Base-by-base conservation (phyloP, 2,329 filamentous ascomycete genomes). In the Ascochyta rabiei region DNA sequence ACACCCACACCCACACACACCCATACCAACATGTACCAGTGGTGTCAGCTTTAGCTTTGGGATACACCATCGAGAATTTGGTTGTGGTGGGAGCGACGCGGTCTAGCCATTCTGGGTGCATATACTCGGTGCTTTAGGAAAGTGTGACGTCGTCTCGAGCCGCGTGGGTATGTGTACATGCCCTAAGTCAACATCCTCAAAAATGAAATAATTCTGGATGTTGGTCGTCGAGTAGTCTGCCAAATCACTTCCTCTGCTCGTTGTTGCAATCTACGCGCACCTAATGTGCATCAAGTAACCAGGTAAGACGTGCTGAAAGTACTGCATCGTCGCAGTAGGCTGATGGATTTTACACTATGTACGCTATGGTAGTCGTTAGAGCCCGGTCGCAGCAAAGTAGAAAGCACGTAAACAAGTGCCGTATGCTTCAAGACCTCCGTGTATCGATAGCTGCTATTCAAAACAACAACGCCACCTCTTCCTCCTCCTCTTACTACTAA, bases 361-460 rank as follows among this genome's bases (percentile, higher is more conserved):
- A 56, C 44, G 48, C 54, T 62, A 62, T 56, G 51, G 40, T 48
- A 47, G 43, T 57, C 52, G 16, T 54, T 26, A 51, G 41, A 28
- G 31, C 33, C 19, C 39, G 40, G 31, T 43, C 43, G 38, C 38
- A 37, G 16, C 12, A 15, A 45, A n/a, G 16, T 18, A 34, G 16
- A 16, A 39, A 34, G 12, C 26, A 35, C 34, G 2, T 39, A 24
- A 31, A 30, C 41, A 54, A 33, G 42, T 48, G 46, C 31, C 38
- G 21, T 15, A 2, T 31, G 21, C 33, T 3, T 21, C 13, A 23
- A 30, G 6, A 13, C 2, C 42, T 26, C 26, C 41, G 9, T n/a
- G n/a, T 4, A 13, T 34, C 16, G 5, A 16, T 35, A n/a, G n/a
- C 30, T 42, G 13, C 28, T 35, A 26, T 26, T 47, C 16, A 38